phyloP scores from a whole-genome alignment of 1,284 basidiomycete genomes.

The Heterobasidion annosum region DNA sequence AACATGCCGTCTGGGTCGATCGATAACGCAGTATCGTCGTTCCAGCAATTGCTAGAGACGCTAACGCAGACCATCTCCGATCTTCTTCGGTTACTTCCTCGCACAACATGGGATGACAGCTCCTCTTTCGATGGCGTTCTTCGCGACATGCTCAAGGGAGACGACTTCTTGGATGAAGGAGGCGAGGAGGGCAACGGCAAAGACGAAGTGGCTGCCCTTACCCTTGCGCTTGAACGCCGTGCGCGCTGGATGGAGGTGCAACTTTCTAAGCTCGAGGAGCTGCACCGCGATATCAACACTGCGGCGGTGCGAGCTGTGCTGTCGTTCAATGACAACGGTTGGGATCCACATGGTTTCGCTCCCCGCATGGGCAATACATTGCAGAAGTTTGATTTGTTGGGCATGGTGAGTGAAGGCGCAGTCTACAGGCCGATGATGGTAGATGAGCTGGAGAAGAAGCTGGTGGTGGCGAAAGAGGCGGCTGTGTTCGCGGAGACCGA shows the following conservation, averaged over 20 bases:
- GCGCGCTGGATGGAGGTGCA: slow-evolving; percentile 87
- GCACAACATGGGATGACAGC: slow-evolving; percentile 80
- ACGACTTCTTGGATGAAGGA: slow-evolving; percentile 70
- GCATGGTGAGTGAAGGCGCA: slow-evolving; percentile 37
- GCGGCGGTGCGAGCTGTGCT: slow-evolving; percentile 76
- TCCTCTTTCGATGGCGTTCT: slow-evolving; percentile 79
- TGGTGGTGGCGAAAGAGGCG: slow-evolving; percentile 58
- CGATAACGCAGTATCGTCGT: slow-evolving; percentile 78
- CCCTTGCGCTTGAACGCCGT: slow-evolving; percentile 70
- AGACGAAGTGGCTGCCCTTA: slow-evolving; percentile 75
- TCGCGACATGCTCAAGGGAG: slow-evolving; percentile 77
- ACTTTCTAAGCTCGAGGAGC: slow-evolving; percentile 73
- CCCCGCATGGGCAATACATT: slow-evolving; percentile 59
- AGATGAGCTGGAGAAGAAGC: slow-evolving; percentile 66
- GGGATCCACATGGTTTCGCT: slow-evolving; percentile 60
- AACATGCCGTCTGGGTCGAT: slow-evolving; percentile 74
- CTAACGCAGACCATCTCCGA: slow-evolving; percentile 82
- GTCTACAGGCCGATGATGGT: slow-evolving; percentile 44
- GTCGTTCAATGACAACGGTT: slow-evolving; percentile 76
- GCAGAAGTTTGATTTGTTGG: slow-evolving; percentile 58
- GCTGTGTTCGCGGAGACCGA: slow-evolving; percentile 64
- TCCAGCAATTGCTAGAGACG: slow-evolving; percentile 77
- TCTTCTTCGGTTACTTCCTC: slow-evolving; percentile 68
- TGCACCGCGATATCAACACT: slow-evolving; percentile 79
- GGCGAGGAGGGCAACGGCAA: slow-evolving; percentile 52